These are phyloP conservation scores for Hordeum marinum DNA, from an alignment of 176 grass and related monocot species.

Conservation along the genomic window DNA sequence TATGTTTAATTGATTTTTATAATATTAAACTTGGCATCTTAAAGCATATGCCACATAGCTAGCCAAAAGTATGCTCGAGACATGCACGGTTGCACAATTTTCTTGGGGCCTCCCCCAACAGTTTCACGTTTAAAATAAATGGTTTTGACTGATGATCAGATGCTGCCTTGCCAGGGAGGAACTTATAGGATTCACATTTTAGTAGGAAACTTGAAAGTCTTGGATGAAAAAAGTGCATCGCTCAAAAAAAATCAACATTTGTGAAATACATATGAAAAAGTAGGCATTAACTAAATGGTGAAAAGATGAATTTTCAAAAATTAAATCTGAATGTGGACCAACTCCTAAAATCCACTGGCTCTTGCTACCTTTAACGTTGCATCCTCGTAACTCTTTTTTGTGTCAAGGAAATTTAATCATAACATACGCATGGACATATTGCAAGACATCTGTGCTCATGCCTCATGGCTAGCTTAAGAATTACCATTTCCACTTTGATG, in stretches of 20 bases:
- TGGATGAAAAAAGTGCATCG: background rate
- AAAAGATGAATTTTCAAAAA: background rate
- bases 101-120: background rate
- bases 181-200: background rate
- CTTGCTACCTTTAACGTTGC: background rate
- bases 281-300: background rate
- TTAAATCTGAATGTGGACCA: background rate
- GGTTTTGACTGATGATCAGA: background rate
- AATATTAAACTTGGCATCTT: background rate
- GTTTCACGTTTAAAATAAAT: background rate
- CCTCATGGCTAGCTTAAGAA: background rate
- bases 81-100: background rate
- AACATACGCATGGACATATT: background rate
- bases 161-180: background rate
- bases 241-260: background rate
- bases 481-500: constrained; percentile 64
- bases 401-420: background rate
- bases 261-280: background rate
- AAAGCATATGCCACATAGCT: background rate
- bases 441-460: background rate
- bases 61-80: background rate
- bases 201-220: background rate
- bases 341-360: background rate
- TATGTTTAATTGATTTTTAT: too few relatives aligned
- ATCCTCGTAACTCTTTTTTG: background rate